phyloP scores from a whole-genome alignment of 306 rosid genomes.

The Castanea mollissima region DNA sequence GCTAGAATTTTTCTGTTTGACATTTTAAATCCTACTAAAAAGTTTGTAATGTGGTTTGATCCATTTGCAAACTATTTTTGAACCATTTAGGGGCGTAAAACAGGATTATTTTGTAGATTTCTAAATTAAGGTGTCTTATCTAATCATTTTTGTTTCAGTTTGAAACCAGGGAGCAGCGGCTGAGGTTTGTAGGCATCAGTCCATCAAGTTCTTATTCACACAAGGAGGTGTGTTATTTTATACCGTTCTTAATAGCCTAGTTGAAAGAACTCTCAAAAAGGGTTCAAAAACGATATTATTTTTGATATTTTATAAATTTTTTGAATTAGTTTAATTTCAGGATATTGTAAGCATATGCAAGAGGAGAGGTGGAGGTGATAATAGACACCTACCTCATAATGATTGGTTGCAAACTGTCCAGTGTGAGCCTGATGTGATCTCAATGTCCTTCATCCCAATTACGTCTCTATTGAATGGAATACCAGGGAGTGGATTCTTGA shows the following conservation, averaged over 20 bases:
- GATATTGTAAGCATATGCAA: constrained; percentile 66
- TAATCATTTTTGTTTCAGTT: constrained; percentile 48
- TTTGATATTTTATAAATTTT: background rate
- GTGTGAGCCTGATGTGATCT: constrained; percentile 84
- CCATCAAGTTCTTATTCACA: constrained; percentile 76
- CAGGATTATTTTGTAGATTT: constrained; percentile 1
- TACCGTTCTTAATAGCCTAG: constrained; percentile 11
- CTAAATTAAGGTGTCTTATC: constrained; percentile 11
- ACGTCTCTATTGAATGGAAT: constrained; percentile 93
- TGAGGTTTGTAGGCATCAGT: constrained; percentile 71
- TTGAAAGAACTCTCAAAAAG: background rate
- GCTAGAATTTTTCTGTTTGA: background rate
- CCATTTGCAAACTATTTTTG: background rate
- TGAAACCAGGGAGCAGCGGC: constrained; percentile 76
- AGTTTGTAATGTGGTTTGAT: background rate
- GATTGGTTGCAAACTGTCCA: constrained; percentile 92
- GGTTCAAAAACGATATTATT: background rate
- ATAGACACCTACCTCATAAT: constrained; percentile 52
- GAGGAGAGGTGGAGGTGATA: constrained; percentile 90
- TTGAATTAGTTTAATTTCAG: constrained; percentile 46
- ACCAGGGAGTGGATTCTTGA: constrained; percentile 95
- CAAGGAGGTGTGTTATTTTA: constrained; percentile 68
- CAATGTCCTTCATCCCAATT: constrained; percentile 93
- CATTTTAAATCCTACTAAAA: background rate
- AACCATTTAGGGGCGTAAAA: background rate